Evolutionary conservation across 257 asterid genomes (phyloP).

Genomic region (Primulina eburnea): DNA sequence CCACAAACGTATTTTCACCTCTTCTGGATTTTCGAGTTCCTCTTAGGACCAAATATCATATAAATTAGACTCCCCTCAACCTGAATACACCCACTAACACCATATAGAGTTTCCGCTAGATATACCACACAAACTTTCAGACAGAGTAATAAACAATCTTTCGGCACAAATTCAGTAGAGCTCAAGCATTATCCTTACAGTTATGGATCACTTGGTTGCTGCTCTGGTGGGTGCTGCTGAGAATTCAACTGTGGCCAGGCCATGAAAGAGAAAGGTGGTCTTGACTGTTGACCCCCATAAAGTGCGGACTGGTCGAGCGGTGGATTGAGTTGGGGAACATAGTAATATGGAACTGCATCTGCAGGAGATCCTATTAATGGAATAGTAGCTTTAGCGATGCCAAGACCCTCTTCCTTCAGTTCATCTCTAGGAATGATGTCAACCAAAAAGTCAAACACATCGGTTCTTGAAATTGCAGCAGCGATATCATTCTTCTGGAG

Average conservation of each 20-base stretch:
- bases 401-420: constrained; percentile 35
- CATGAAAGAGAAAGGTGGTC: neutral
- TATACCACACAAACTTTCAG: neutral
- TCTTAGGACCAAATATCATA: neutral
- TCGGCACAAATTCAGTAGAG: neutral
- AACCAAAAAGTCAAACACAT: constrained; percentile 61
- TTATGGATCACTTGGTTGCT: neutral
- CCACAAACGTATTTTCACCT: neutral
- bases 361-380: constrained; percentile 29
- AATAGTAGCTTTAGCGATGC: constrained; percentile 18
- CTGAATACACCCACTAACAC: neutral
- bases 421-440: constrained; percentile 69
- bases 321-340: constrained; percentile 25
- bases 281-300: neutral
- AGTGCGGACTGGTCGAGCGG: neutral
- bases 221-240: neutral
- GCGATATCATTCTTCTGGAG: constrained; percentile 71
- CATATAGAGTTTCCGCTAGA: neutral
- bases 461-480: constrained; percentile 63
- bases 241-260: neutral
- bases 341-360: constrained; percentile 30
- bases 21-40: neutral
- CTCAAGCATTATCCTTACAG: neutral
- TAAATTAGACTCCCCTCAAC: neutral
- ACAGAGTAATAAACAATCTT: neutral